Evolutionary conservation across 331 rosid genomes (phyloP), one percentile per base, ranked within the genome.

Genomic region (Prunus yedoensis): DNA sequence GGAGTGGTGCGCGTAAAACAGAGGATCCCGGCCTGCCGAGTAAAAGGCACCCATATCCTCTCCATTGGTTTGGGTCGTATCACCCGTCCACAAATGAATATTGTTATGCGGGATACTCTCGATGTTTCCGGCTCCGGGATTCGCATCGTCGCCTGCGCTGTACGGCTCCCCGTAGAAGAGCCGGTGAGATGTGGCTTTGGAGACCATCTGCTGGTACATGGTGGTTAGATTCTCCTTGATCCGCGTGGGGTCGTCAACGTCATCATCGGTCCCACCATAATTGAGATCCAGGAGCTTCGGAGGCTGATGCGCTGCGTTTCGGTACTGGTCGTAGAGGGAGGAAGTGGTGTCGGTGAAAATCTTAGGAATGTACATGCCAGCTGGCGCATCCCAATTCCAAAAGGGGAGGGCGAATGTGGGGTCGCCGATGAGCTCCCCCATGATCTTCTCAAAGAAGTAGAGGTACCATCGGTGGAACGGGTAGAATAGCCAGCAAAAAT

Each of bases 401-500:
- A 77, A 92, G 0, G 97, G 96, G 1, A 92, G 1, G 1, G 94
- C 83, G 45, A 92, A 90, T 4, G 74, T 86, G 0, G 92, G 91
- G 8, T 92, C 97, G 0, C 47, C 74, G 46, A 90, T 88, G 49
- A 92, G 56, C 25, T 83, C 82, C 0, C 92, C 91, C 61, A 89
- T 61, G 71, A 92, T 92, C 75, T 74, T 92, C 84, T 92, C 97
- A 10, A 81, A 45, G 81, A 92, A 92, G 66, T 92, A 83, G 2
- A 92, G 71, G 61, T 87, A 92, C 81, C 83, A 90, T 3, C 96
- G 87, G 51, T 92, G 97, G 70, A 60, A 92, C 2, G 97, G 97
- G 30, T 76, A 89, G 79, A 92, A 92, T 61, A 90, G 90, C 97
- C 96, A 92, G 3, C 88, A 78, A n/a, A 32, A 45, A 60, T 91